These are phyloP conservation scores for Diplodia sapinea DNA, from an alignment of 2,329 filamentous ascomycete genomes.

Conservation along the genomic window DNA sequence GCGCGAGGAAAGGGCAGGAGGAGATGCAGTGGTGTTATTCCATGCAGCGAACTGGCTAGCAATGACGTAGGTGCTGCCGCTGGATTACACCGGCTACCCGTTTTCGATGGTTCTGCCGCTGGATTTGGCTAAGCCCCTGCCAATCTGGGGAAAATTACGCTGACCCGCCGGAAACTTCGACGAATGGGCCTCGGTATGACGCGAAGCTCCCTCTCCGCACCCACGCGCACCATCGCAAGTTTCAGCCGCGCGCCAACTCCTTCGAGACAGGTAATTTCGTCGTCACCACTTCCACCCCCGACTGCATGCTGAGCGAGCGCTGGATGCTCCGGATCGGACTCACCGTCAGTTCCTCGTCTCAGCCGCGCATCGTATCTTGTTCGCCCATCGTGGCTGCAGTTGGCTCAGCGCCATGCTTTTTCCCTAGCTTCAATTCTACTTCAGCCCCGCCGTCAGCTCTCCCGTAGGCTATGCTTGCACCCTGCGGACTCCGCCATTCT, in stretches of 20 bases:
- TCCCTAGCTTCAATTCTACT: constrained; percentile 2
- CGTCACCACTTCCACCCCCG: constrained; percentile 10
- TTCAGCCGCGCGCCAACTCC: background rate
- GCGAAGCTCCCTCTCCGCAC: constrained; percentile 26
- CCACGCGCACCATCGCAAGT: constrained; percentile 10
- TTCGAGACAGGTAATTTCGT: constrained; percentile 12
- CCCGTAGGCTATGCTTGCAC: background rate
- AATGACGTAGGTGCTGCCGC: background rate
- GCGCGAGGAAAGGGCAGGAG: background rate
- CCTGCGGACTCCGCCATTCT: background rate
- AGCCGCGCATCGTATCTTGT: background rate
- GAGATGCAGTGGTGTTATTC: constrained; percentile 2
- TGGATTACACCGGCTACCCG: background rate
- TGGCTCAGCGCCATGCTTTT: constrained; percentile 12
- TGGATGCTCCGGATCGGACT: background rate
- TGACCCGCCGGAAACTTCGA: background rate
- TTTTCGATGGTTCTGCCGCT: background rate
- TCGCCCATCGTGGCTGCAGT: background rate
- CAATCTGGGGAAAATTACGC: background rate
- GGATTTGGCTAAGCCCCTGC: background rate
- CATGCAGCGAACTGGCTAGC: background rate
- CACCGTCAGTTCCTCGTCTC: background rate
- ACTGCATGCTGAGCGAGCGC: background rate
- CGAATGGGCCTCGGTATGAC: background rate
- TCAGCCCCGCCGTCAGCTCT: background rate